Evolutionary conservation across 805 yeast species (phyloP), one percentile per base, ranked within the genome.

Genomic region (Lipomyces starkeyi): DNA sequence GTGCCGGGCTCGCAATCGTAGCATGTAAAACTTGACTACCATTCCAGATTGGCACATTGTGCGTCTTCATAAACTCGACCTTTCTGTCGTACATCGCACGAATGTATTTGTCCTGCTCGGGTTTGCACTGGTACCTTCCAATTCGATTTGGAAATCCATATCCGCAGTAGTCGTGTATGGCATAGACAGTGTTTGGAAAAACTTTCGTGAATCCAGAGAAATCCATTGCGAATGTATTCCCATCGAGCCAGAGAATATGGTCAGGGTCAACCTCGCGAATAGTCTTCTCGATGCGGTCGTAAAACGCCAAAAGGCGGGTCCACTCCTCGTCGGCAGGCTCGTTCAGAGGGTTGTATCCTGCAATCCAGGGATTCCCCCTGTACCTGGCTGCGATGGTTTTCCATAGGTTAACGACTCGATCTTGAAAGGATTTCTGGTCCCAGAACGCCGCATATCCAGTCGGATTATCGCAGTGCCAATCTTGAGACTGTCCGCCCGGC

Each of bases 401-500:
- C 87, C 87, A 84, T 59, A 84, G 77, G 71, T 83, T 78, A 59
- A 83, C 77, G 27, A 82, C 77, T 11, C 80, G 78, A 69, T 84
- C 86, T 75, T 83, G 86, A 75, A 83, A 82, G 32, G 80, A 77
- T 71, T 80, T 81, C 76, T 82, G 84, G 32, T 82, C 83, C 86
- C 86, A 84, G 74, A 84, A 84, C 29, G 83, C 62, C 1, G 86
- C 78, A 74, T 81, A 81, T 75, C 83, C 85, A 71, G 82, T 77
- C 2, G 80, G 82, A 0, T 83, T 80, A 74, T 84, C 87, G 27
- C 79, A 74, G 72, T 84, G 87, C 87, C 87, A 84, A 72, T 82
- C 86, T 76, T 83, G 87, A 73, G 82, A 83, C 74, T 84, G 86
- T 34, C 87, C 86, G 62, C 87, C 87, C 17, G 87, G 87, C 27